These are phyloP conservation scores for Aspergillus sp. DNA, from an alignment of 2,329 filamentous ascomycete species.

Conservation along the genomic window DNA sequence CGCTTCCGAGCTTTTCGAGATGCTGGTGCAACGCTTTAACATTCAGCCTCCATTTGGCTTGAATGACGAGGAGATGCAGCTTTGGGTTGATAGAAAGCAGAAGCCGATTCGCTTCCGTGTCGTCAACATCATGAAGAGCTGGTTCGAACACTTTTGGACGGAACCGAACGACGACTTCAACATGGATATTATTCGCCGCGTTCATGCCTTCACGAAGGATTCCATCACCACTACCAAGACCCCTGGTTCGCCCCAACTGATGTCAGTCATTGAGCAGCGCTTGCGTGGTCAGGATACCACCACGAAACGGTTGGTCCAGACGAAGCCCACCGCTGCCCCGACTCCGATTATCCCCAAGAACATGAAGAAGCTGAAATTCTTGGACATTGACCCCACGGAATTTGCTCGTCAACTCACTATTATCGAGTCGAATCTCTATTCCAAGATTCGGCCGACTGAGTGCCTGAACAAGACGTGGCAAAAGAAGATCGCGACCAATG, in stretches of 20 bases:
- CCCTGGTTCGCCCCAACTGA: constrained; percentile 74
- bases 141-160: constrained; percentile 99
- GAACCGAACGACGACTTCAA: constrained; percentile 83
- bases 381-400: constrained; percentile 92
- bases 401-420: constrained; percentile 97
- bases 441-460: constrained; percentile 91
- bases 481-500: constrained; percentile 73
- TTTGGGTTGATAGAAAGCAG: constrained; percentile 90
- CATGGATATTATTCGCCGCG: constrained; percentile 76
- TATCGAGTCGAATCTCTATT: constrained; percentile 89
- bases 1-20: constrained; percentile 83
- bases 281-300: constrained; percentile 81
- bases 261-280: constrained; percentile 82
- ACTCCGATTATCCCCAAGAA: constrained; percentile 93
- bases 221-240: constrained; percentile 91
- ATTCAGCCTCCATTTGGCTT: constrained; percentile 86
- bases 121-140: constrained; percentile 95
- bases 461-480: constrained; percentile 99
- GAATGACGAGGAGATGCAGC: constrained; percentile 66
- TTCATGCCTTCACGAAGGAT: constrained; percentile 85
- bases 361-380: constrained; percentile 98
- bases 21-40: constrained; percentile 83
- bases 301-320: constrained; percentile 79
- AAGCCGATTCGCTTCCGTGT: constrained; percentile 93
- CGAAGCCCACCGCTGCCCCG: constrained; percentile 73